Base-by-base conservation (phyloP, 306 rosid species). In the Rosa chinensis region DNA sequence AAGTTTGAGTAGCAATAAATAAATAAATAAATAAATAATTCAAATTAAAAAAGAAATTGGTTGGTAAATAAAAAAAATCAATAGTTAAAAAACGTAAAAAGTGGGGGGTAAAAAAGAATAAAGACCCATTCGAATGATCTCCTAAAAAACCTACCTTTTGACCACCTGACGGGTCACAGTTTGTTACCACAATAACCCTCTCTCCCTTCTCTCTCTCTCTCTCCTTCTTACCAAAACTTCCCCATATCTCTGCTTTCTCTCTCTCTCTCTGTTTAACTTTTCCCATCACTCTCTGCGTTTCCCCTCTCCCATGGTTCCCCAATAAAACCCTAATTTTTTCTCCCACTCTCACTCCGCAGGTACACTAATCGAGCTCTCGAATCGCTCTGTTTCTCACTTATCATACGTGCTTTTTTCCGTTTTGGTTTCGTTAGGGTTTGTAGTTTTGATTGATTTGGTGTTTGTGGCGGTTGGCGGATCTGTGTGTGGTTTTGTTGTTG, bases 141-240 rank as follows among this genome's bases (percentile, higher is more conserved):
- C 97, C 98, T 83, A 47, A 82, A 90, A 89, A 86, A 79, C 88
- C 97, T 86, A 87, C 86, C 80, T 83, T 89, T 89, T 91, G 90
- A 84, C 93, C 91, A 61, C 76, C 78, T 74, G 75, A 79, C 86
- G 75, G 81, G 76, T 72, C 72, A 73, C 72, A 73, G 85, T 90
- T 88, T 88, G 90, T 84, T 84, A 86, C 88, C 81, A 73, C 73
- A 77, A 23, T 37, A 21, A 23, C 75, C 28, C 59, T 48, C 52
- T 10, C 7, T n/a, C 50, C 55, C 18, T 11, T 52, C 6, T 44
- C 1, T 32, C 66, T 66, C 62, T 2, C n/a, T 1, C 64, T 71
- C 44, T 55, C 77, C 78, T 74, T 58, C 78, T 64, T 39, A 56
- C 88, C 73, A 73, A 82, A 67, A 75, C 50, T 16, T 69, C 56